Base-by-base conservation (phyloP, 2,329 filamentous ascomycete genomes). In the Microsporum ferrugineum region DNA sequence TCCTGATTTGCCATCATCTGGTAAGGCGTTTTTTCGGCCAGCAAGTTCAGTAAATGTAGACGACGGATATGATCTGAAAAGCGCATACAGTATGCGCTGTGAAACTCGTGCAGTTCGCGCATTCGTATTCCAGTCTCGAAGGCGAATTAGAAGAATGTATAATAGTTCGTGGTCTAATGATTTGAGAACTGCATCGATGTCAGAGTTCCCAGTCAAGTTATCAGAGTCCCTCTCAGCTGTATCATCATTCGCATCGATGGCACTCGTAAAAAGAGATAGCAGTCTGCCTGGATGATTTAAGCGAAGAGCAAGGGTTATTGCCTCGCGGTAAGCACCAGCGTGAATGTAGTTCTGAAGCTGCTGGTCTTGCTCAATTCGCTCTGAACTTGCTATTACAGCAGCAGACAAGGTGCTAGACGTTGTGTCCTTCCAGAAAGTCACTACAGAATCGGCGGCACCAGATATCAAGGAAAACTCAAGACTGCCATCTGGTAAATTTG, bases 121-220 rank as follows among this genome's bases (percentile, higher is more conserved):
- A 68, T 97, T 97, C 3, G 94, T 95, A 72, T 99, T 99, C 94
- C 94, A 99, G 75, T 99, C 94, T 53, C 95, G 83, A 51, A 96
- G 76, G 62, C 94, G 82, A 41, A 92, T 79, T 0, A 99, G 81
- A 12, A 99, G 81, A 5, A 84, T 79, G 74, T 89, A 95, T 12
- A 99, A 82, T 71, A 97, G 92, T 67, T 92, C 88, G 67, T 94
- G 87, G 3, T 87, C 87, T 4, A 99, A 80, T 10, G 78, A 83
- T n/a, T 80, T 83, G 0, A 99, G 79, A 0, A 96, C 91, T 58
- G 90, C 82, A 67, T 97, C 94, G 6, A 97, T 92, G 47, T 76
- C 75, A 8, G 71, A 68, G 60, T 79, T 71, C 17, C 79, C 79
- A 2, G 75, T 78, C 34, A 80, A 70, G 67, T 66, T 70, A 58